Conservation (phyloP, 1,284 basidiomycete species). For the Ustilago sp. region DNA sequence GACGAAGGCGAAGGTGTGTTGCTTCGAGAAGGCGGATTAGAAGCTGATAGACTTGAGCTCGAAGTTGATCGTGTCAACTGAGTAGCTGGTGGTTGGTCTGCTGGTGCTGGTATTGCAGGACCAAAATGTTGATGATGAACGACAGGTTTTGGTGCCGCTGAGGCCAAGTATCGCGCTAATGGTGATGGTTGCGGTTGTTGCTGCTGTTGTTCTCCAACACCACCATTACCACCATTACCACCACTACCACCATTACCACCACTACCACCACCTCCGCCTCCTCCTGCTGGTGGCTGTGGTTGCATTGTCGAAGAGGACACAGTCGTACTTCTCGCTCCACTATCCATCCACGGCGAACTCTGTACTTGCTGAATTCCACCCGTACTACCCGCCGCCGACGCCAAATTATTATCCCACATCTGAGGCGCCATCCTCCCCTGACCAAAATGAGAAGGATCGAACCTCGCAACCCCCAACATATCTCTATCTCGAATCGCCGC, state of each 20-base stretch:
- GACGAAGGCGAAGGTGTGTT: not conserved
- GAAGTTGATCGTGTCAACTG: not conserved
- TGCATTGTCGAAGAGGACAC: not conserved
- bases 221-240: not conserved
- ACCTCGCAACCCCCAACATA: constrained; percentile 31
- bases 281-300: not conserved
- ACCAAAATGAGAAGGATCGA: constrained; percentile 16
- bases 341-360: constrained; percentile 16
- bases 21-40: not conserved
- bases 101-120: not conserved
- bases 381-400: not conserved
- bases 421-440: constrained; percentile 15
- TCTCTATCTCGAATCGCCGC: constrained; percentile 39
- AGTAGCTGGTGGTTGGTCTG: not conserved
- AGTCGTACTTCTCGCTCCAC: not conserved
- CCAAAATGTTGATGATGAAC: not conserved
- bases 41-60: not conserved
- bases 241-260: not conserved
- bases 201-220: not conserved
- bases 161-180: not conserved
- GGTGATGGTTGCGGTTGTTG: not conserved
- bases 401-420: constrained; percentile 32
- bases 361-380: not conserved
- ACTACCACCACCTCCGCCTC: not conserved
- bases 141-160: not conserved